Evolutionary conservation across 202 grass and related monocot species (phyloP), one percentile per base, ranked within the genome.

Genomic region (Setaria italica): DNA sequence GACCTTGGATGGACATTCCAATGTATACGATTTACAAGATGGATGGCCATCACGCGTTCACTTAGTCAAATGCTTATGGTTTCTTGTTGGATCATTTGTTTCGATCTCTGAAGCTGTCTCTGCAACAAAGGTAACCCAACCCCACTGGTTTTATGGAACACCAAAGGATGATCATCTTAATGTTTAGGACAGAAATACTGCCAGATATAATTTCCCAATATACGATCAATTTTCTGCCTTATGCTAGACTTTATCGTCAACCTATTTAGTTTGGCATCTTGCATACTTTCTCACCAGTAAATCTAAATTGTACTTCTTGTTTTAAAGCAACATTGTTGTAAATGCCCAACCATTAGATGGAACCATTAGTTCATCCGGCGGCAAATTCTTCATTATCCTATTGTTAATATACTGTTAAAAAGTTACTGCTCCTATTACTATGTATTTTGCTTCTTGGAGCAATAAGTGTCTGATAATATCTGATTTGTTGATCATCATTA

Each of bases 401-500:
- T 43, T 14, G 32, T 73, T 79, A 1, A 74, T 30, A n/a, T 60
- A 15, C 55, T 14, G 32, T 79, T 73, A 2, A 67, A 69, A 88
- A 25, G 45, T 65, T 47, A 54, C 41, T 73, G 3, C 47, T 55
- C 17, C 11, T 86, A 19, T 79, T 76, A 64, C 12, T 56, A 9
- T 37, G 48, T 65, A 55, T 64, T 66, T 32, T 85, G 25, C 34
- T 68, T 62, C 19, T 77, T 79, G 11, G 19, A 29, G 58, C 20
- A 57, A 35, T 55, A 32, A 72, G 17, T 37, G 0, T 69, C 13
- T 56, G 19, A 46, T 53, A 49, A 34, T 81, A 11, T 76, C 50
- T 25, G n/a, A 63, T 81, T 69, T 62, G 35, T 57, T 83, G n/a
- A 57, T 86, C 30, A 68, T 51, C 21, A 6, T 41, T 66, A 20